phyloP scores from a whole-genome alignment of 805 yeast genomes.

The Debaryomyces hansenii region DNA sequence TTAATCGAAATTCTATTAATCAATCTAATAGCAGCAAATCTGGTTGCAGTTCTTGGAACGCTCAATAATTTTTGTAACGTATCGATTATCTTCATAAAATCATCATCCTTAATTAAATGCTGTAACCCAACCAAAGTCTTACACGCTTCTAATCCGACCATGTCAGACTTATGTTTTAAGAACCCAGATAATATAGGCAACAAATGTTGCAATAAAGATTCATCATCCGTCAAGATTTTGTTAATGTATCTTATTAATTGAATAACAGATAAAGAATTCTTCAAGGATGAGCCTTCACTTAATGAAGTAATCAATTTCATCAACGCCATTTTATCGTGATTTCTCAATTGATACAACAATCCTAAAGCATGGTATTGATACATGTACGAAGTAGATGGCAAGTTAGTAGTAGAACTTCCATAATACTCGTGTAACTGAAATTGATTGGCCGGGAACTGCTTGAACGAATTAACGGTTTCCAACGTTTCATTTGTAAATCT shows the following conservation, averaged over 20 bases:
- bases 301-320: conserved; percentile 85
- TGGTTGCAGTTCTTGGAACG: conserved; percentile 87
- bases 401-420: conserved; percentile 47
- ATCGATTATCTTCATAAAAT: conserved; percentile 67
- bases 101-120: conserved; percentile 58
- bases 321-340: conserved; percentile 91
- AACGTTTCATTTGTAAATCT: conserved; percentile 94
- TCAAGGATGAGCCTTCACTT: conserved; percentile 57
- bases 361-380: conserved; percentile 97
- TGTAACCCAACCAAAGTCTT: conserved; percentile 62
- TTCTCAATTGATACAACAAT: conserved; percentile 79
- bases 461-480: conserved; percentile 76
- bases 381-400: conserved; percentile 73
- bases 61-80: conserved; percentile 74
- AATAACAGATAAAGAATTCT: conserved; percentile 79
- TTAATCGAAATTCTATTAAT: conserved; percentile 81
- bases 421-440: conserved; percentile 57
- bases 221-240: conserved; percentile 70
- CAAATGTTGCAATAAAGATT: conserved; percentile 57
- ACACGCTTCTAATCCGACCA: conserved; percentile 91
- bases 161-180: conserved; percentile 78
- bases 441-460: conserved; percentile 50
- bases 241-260: conserved; percentile 83
- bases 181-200: conserved; percentile 67
- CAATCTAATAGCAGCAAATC: conserved; percentile 91